phyloP scores from a whole-genome alignment of 345 rosid species.

The Populus simonii region DNA sequence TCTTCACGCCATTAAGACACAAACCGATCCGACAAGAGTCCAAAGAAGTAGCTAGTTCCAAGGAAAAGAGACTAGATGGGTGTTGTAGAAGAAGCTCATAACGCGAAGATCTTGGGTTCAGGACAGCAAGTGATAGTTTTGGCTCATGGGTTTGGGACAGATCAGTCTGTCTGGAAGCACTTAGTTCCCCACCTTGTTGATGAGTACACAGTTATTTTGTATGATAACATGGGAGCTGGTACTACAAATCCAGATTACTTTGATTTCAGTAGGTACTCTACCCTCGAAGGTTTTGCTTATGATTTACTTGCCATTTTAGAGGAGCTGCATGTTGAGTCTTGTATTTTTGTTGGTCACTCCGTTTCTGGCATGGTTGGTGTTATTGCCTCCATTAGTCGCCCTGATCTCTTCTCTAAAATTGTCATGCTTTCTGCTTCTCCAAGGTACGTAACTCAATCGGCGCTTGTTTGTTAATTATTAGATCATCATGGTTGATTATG shows the following conservation, averaged over 20 bases:
- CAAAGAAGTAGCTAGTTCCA: too few species aligned
- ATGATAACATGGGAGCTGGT: constrained; percentile 91
- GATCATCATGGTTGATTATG: too few species aligned
- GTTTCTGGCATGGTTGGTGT: constrained; percentile 74
- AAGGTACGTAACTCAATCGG: constrained; percentile 39
- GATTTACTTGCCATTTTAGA: constrained; percentile 83
- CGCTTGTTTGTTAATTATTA: too few species aligned
- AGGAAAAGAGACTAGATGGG: constrained; percentile 44
- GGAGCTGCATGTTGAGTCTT: constrained; percentile 51
- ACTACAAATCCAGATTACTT: constrained; percentile 88
- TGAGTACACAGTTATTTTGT: constrained; percentile 59
- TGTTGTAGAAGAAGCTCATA: constrained; percentile 78
- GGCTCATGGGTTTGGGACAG: constrained; percentile 90
- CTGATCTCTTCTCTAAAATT: constrained; percentile 72
- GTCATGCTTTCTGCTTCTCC: constrained; percentile 74
- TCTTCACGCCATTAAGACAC: background rate
- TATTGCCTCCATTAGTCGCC: constrained; percentile 81
- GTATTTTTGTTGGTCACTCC: constrained; percentile 83
- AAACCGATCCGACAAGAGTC: background rate
- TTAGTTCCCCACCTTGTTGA: constrained; percentile 76
- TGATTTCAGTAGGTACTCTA: constrained; percentile 68
- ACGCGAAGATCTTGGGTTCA: constrained; percentile 62
- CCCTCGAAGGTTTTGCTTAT: constrained; percentile 69
- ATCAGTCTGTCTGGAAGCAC: constrained; percentile 94
- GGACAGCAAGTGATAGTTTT: constrained; percentile 56